Evolutionary conservation across 1,284 basidiomycete genomes (phyloP), one percentile per base, ranked within the genome.

Genomic region (Somion occarium): DNA sequence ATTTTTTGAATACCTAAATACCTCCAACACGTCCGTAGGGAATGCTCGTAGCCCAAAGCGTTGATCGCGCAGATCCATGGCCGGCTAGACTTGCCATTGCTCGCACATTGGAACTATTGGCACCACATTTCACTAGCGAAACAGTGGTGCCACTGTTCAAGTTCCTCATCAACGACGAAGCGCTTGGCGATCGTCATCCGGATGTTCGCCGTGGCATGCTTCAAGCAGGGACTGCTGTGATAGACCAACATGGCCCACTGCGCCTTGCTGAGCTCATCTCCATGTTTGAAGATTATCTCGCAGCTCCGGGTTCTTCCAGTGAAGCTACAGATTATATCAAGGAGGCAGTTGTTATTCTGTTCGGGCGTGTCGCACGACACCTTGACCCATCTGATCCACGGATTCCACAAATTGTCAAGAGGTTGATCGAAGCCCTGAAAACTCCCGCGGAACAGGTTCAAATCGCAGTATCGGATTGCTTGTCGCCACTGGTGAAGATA

Each of bases 391-490:
- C 79, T 1, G 93, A 97, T 65, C 55, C 74, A 12, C 84, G 93
- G 1, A 82, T 97, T 43, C 87, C 90, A 0, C 69, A 73, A n/a
- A 91, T 98, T 54, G 88, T 98, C 7, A 86, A 93, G 56, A 79
- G 94, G n/a, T 76, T 99, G 19, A 82, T 97, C 4, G 90, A 92
- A 22, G 93, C 96, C 1, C 76, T 99, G 56, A 90, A 90, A 69
- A 99, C 95, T 0, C 97, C 97, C 0, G 87, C 94, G 1, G 97
- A 99, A 67, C 86, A 96, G 59, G 97, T 99, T 0, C 96, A 99
- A 67, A 88, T 93, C 48, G 96, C 97, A 0, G 94, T 99, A 0
- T 92, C 95, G 0, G 97, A 98, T 55, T 94, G 91, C 73, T 75
- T 99, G 7, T 88, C 93, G 0, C 93, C 94, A 1, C 78, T 99